Base-by-base conservation (phyloP, 2,329 filamentous ascomycete species). In the Ophiocordyceps unilateralis region DNA sequence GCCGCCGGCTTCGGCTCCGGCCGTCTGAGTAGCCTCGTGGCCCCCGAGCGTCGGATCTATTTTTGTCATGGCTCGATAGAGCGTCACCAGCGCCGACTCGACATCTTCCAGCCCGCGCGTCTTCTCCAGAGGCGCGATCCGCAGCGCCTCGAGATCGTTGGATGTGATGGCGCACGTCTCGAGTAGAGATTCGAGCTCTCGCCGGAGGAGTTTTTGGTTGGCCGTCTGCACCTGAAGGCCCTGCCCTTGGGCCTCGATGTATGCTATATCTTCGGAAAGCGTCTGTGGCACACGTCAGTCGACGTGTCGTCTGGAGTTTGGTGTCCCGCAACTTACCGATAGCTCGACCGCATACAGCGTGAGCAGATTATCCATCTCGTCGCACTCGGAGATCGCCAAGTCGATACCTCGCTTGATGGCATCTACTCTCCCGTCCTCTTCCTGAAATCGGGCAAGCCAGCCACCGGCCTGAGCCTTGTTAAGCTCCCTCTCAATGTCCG, bases 221-320 rank as follows among this genome's bases (percentile, higher is more conserved):
- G 91, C 86, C 19, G 89, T 89, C 61, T 96, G 91, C 7, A 98
- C 89, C 55, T 98, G 91, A 40, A 98, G 67, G 67, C 91, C 91
- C 63, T 98, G 89, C 7, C 86, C 88, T 61, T 98, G 91, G 2
- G 91, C 87, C 64, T 98, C 91, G 49, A 98, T 96, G 57, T 93
- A 96, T 4, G 87, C 81, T 52, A 98, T 93, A 53, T 98, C 91
- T 41, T 96, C 89, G 44, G 88, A 87, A 24, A 98, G 70, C 41
- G 88, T 96, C 82, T 93, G 55, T 21, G 23, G 2, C 7, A 11
- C 19, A 39, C 19, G 41, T 32, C 26, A 23, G 21, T 15, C 22
- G 17, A 7, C 32, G 9, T 19, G 10, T 7, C 21, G 14, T 17
- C 12, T 11, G 21, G n/a, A n/a, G 10, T 15, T 36, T 8, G n/a